These are phyloP conservation scores for Aspergillus ustus DNA, from an alignment of 2,329 filamentous ascomycete species.

Conservation along the genomic window DNA sequence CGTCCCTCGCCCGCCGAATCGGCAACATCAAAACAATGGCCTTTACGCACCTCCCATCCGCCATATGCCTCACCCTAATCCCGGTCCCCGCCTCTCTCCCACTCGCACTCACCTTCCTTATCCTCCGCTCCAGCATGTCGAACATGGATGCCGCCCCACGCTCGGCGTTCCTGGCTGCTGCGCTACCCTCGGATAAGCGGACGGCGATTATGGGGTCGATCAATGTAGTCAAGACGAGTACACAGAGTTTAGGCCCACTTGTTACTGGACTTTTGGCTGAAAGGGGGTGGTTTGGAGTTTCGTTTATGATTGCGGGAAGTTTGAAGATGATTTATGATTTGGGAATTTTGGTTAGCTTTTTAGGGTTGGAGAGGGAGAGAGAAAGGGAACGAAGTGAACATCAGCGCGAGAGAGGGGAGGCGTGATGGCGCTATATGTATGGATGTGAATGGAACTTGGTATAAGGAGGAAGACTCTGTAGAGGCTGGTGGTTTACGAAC, in stretches of 20 bases:
- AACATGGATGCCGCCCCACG: slow-evolving; percentile 75
- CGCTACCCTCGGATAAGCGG: slow-evolving; percentile 67
- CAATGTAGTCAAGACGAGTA: slow-evolving; percentile 70
- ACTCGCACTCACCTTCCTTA: slow-evolving; percentile 63
- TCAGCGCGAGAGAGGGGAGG: not conserved
- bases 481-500: no score
- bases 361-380: slow-evolving; percentile 28
- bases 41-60: slow-evolving; percentile 72
- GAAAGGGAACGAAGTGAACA: not conserved
- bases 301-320: slow-evolving; percentile 65
- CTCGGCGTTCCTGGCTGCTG: slow-evolving; percentile 69
- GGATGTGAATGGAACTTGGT: no score
- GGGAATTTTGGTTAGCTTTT: slow-evolving; percentile 59
- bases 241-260: slow-evolving; percentile 65
- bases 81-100: slow-evolving; percentile 59
- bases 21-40: slow-evolving; percentile 71
- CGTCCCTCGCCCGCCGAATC: slow-evolving; percentile 68
- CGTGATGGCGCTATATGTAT: not conserved
- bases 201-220: slow-evolving; percentile 74
- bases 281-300: slow-evolving; percentile 62
- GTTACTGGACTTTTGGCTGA: slow-evolving; percentile 68
- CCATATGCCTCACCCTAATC: slow-evolving; percentile 68
- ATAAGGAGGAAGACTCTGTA: no score
- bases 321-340: slow-evolving; percentile 68
- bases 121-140: slow-evolving; percentile 65